Conservation (phyloP, 805 yeast species). For the Alloascoidea hylecoeti region DNA sequence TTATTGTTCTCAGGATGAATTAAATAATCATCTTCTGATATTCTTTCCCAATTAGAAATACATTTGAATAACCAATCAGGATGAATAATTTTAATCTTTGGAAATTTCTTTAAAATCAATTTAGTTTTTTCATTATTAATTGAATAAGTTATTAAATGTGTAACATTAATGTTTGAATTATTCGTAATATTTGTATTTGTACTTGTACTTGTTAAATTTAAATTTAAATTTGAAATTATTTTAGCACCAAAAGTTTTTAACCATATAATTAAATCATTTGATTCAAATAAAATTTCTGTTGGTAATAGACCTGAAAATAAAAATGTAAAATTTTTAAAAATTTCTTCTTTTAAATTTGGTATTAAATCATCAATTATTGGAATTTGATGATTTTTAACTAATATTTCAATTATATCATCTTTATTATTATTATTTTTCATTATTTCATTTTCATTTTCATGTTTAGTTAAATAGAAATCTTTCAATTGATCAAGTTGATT, state of each 20-base stretch:
- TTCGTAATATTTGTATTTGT: too few relatives aligned
- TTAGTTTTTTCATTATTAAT: slow-evolving; percentile 77
- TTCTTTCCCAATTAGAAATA: slow-evolving; percentile 62
- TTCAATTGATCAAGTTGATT: slow-evolving; percentile 21
- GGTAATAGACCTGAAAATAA: slow-evolving; percentile 88
- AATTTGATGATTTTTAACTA: too few relatives aligned
- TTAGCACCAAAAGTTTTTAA: slow-evolving; percentile 83
- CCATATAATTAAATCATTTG: slow-evolving; percentile 87
- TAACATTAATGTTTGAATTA: too few relatives aligned
- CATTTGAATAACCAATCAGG: slow-evolving; percentile 91
- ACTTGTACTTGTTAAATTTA: too few relatives aligned
- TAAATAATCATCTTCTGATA: slow-evolving; percentile 44
- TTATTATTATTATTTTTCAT: too few relatives aligned
- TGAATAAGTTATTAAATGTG: slow-evolving; percentile 74
- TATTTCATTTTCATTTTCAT: too few relatives aligned
- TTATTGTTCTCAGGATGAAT: too few relatives aligned
- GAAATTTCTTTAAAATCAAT: slow-evolving; percentile 50
- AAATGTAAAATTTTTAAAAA: slow-evolving; percentile 54
- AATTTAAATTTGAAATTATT: slow-evolving; percentile 62
- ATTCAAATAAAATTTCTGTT: slow-evolving; percentile 52
- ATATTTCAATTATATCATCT: too few relatives aligned
- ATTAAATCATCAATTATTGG: slow-evolving; percentile 62
- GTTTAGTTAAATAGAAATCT: too few relatives aligned
- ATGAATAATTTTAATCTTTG: slow-evolving; percentile 61
- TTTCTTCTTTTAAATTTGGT: slow-evolving; percentile 57